A percentile compares a stretch with the other conserved stretches of the same genome.
Conservation (phyloP, 805 yeast genomes). For the Barnettozyma siamensis region DNA sequence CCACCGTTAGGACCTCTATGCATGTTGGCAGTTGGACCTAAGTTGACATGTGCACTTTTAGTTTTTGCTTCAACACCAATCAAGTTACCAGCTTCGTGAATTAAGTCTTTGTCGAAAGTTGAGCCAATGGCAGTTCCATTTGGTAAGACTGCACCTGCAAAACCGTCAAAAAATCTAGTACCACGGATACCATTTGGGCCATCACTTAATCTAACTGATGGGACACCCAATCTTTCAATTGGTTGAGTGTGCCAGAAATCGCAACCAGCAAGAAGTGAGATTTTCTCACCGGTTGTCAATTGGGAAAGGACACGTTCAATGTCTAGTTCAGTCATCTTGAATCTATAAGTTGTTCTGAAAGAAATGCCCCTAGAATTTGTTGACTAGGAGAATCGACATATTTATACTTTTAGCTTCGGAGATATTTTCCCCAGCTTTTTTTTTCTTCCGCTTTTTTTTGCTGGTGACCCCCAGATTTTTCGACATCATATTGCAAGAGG, state of each 20-base stretch:
- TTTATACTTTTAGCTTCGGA: too few species aligned
- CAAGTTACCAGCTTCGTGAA: conserved; percentile 41
- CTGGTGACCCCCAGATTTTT: too few species aligned
- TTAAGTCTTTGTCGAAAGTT: conserved; percentile 46
- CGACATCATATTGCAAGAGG: too few species aligned
- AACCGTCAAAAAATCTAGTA: conserved; percentile 44
- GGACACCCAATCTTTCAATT: conserved; percentile 36
- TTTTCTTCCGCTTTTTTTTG: too few species aligned
- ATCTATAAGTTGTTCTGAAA: too few species aligned
- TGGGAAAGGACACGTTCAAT: conserved; percentile 24
- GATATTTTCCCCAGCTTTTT: too few species aligned
- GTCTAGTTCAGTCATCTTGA: conserved; percentile 18
- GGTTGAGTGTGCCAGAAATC: conserved; percentile 48
- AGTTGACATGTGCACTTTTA: conserved; percentile 45
- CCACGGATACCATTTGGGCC: conserved; percentile 67
- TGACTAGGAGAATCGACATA: too few species aligned
- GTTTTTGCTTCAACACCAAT: conserved; percentile 51
- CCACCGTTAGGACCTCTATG: conserved; percentile 57
- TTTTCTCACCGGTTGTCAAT: conserved; percentile 24
- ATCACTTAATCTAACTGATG: conserved; percentile 44
- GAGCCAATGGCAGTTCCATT: conserved; percentile 54
- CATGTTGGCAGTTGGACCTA: conserved; percentile 49
- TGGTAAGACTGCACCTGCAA: conserved; percentile 54
- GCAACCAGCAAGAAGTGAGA: conserved; percentile 33
- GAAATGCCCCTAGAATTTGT: too few species aligned